Evolutionary conservation across 2,329 filamentous ascomycete species (phyloP).

Genomic region (Metarhizium sp.): DNA sequence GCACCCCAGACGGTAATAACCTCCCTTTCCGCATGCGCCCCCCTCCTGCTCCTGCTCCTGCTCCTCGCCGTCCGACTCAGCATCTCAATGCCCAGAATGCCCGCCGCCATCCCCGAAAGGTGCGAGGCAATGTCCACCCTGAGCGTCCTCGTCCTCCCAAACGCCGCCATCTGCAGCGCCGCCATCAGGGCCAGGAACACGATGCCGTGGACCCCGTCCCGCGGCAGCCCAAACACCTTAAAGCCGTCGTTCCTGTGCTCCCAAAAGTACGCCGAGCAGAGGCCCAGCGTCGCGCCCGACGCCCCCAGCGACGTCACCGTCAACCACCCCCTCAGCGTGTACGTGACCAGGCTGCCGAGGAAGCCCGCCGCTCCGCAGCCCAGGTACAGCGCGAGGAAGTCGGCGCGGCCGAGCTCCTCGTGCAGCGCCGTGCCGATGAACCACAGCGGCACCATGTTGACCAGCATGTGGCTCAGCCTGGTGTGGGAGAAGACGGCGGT

Average conservation of each 20-base stretch:
- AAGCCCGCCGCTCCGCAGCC: conserved; percentile 48
- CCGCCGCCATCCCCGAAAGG: conserved; percentile 39
- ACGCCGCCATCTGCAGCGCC: conserved; percentile 38
- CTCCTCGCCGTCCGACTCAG: conserved; percentile 15
- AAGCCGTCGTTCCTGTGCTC: conserved; percentile 46
- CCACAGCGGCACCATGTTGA: conserved; percentile 58
- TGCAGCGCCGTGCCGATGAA: conserved; percentile 58
- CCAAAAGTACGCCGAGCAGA: conserved; percentile 54
- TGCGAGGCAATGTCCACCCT: conserved; percentile 44
- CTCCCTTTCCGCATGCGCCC: conserved; percentile 7
- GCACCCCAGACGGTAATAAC: conserved; percentile 8
- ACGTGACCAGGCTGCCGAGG: conserved; percentile 44
- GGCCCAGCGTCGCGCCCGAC: conserved; percentile 53
- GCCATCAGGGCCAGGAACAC: conserved; percentile 42
- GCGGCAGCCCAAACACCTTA: conserved; percentile 46
- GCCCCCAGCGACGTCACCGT: conserved; percentile 52
- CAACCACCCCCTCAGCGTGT: conserved; percentile 37
- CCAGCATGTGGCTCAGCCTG: conserved; percentile 44
- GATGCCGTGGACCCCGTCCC: conserved; percentile 47
- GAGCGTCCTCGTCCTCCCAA: conserved; percentile 31
- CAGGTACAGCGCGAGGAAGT: conserved; percentile 60
- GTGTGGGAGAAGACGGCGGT: conserved; percentile 64
- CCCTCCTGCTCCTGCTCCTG: conserved; percentile 6
- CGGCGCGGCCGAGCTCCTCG: conserved; percentile 59
- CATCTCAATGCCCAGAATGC: conserved; percentile 30